Evolutionary conservation across 257 asterid species (phyloP).

Genomic region (Solanum peruvianum): DNA sequence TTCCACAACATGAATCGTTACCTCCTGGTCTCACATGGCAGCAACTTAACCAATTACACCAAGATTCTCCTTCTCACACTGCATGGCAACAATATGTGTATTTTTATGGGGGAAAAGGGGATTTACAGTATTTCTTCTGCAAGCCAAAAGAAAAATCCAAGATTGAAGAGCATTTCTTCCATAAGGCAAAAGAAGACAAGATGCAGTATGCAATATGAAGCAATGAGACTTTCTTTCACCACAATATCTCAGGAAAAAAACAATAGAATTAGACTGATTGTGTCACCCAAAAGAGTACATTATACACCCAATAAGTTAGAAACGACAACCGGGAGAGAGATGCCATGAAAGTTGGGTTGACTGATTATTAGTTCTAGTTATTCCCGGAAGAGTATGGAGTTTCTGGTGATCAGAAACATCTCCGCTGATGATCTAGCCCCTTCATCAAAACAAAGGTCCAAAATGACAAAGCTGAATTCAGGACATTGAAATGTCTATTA

Average conservation of each 20-base stretch:
- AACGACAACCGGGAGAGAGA: background rate
- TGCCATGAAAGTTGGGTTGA: background rate
- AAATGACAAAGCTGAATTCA: background rate
- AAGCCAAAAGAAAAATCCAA: background rate
- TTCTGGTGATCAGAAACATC: background rate
- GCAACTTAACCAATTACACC: accelerated
- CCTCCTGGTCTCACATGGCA: background rate
- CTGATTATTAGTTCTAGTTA: background rate
- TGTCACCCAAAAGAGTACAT: background rate
- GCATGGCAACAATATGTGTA: background rate
- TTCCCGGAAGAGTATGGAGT: background rate
- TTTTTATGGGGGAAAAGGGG: background rate
- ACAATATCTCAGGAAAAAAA: background rate
- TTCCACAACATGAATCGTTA: background rate
- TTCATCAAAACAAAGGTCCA: background rate
- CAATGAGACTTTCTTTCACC: background rate
- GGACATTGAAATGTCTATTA: background rate
- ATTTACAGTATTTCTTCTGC: background rate
- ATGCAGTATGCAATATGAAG: background rate
- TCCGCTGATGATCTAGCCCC: background rate
- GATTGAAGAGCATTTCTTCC: background rate
- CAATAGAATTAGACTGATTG: background rate
- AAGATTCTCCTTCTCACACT: background rate
- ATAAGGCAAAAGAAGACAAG: background rate
- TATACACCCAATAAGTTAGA: background rate